Base-by-base conservation (phyloP, 306 rosid species). In the Vigna angularis region DNA sequence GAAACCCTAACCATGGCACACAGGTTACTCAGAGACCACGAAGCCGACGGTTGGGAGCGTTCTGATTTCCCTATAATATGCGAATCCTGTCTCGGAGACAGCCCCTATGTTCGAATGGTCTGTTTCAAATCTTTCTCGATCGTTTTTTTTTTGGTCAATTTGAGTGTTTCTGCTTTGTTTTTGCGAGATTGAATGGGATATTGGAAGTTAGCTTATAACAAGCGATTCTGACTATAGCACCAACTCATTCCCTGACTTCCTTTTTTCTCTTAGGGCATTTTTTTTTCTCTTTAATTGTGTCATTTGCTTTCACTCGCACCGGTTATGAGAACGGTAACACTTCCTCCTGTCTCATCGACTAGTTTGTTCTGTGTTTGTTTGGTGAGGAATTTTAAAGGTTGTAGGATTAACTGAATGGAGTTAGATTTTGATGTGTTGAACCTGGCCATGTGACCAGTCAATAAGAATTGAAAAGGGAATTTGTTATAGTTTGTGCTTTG, bases 41-140 rank as follows among this genome's bases (percentile, higher is more conserved):
- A 88, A 77, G 91, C 89, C 10, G 91, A 88, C 11, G 91, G 91
- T 11, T 88, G 91, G 91, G 91, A 88, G 0, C 87, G 91, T 20
- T 85, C 91, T 40, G 91, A 88, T 18, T 88, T 88, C 72, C 91
- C 91, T 30, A 88, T 88, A 78, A 85, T 85, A 73, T 88, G 91
- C 40, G 89, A 85, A 76, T 88, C 91, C 3, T 88, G 91, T 68
- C 89, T 88, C 18, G 91, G 91, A 5, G 89, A 85, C 42, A 88
- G 77, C 66, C 91, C 91, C 11, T 88, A 85, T 6, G 87, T 88
- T 72, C 89, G 87, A 34, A 88, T 88, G 91, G 91, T 88, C 71
- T 3, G 84, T 70, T 1, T 45, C 49, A 2, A 5, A 28, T 36
- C 32, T 1, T 49, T 32, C 57, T 17, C 40, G 15, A 6, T 42